phyloP scores from a whole-genome alignment of 306 rosid genomes.

The Adenanthera pavonina region DNA sequence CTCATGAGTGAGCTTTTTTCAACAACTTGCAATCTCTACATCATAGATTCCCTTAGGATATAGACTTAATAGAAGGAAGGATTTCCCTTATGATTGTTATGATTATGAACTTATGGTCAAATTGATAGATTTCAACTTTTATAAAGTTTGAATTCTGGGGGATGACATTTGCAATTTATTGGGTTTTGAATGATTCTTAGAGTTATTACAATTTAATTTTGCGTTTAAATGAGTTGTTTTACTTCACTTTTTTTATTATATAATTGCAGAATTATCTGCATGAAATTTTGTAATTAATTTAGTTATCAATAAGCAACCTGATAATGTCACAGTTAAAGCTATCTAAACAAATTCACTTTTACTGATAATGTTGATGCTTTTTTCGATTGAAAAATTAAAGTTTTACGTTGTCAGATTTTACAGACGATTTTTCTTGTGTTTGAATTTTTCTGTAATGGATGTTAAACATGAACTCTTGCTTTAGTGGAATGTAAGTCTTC shows the following conservation, averaged over 20 bases:
- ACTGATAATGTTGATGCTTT: not conserved
- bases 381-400: not conserved
- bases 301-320: not conserved
- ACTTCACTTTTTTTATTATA: not conserved
- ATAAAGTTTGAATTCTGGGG: not conserved
- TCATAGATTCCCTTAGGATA: not conserved
- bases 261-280: no score
- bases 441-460: constrained; percentile 9
- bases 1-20: not conserved
- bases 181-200: not conserved
- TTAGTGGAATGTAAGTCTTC: not conserved
- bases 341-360: not conserved
- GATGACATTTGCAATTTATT: not conserved
- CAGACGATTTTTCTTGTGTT: constrained; percentile 1
- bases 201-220: not conserved
- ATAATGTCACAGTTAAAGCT: not conserved
- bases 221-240: not conserved
- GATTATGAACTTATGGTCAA: not conserved
- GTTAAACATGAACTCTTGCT: not conserved
- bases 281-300: not conserved
- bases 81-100: not conserved
- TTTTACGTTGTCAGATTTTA: not conserved
- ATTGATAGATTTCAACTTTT: not conserved
- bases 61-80: not conserved
- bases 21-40: not conserved